Percentiles rank a stretch among this genome's conserved stretches.
Evolutionary conservation across 768 basidiomycete genomes (phyloP).

Genomic region (Lentinula sp.): DNA sequence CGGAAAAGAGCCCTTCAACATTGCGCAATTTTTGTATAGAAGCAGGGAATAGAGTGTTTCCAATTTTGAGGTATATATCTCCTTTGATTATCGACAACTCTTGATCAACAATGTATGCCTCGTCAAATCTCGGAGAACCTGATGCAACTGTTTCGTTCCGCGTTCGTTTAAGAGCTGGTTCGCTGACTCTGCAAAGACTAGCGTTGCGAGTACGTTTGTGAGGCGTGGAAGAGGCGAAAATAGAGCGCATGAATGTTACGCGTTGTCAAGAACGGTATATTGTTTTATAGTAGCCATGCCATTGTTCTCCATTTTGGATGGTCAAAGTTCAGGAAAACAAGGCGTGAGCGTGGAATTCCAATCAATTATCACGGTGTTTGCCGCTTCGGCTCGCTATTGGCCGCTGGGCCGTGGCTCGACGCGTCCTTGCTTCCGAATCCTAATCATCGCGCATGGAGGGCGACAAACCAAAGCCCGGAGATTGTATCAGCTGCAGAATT

Average conservation of each 20-base stretch:
- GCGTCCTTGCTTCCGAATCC: background rate
- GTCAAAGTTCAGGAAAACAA: background rate
- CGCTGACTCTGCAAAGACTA: background rate
- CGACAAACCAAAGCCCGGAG: constrained; percentile 17
- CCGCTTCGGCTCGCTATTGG: background rate
- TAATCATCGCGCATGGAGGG: background rate
- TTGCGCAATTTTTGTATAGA: constrained; percentile 10
- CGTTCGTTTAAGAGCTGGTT: background rate
- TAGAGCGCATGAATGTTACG: background rate
- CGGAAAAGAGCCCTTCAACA: constrained; percentile 13
- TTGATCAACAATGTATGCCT: constrained; percentile 9
- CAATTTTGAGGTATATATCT: constrained; percentile 16
- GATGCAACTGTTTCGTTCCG: background rate
- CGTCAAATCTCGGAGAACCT: background rate
- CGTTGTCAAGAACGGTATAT: background rate
- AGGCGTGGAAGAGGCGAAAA: background rate
- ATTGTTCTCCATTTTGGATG: background rate
- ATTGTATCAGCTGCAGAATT: constrained; percentile 67
- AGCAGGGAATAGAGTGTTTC: constrained; percentile 15
- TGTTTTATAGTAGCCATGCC: background rate
- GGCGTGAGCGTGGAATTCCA: background rate
- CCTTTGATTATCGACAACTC: constrained; percentile 17
- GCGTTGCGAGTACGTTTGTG: background rate
- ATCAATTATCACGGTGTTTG: background rate
- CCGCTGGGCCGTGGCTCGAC: background rate